Conservation (phyloP, 805 yeast genomes). For the Hanseniaspora singularis region DNA sequence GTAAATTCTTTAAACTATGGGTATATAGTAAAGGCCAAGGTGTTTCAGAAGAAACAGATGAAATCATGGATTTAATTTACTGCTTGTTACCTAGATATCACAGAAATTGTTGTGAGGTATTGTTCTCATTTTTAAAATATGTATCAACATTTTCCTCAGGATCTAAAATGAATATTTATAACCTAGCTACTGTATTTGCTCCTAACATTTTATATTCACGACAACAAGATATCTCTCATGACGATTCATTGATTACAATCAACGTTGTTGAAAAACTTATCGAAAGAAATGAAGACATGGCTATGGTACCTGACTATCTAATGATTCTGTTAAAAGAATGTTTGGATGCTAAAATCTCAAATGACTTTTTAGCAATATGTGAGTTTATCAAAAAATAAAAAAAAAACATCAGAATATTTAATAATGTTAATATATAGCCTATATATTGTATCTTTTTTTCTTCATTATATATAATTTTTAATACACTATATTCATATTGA, state of each 20-base stretch:
- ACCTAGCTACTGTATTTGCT: constrained; percentile 86
- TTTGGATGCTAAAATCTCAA: constrained; percentile 16
- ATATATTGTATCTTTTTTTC: background rate
- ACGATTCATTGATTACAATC: constrained; percentile 64
- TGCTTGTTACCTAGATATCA: constrained; percentile 70
- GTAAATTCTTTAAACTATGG: constrained; percentile 66
- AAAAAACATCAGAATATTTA: no score
- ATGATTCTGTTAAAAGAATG: constrained; percentile 36
- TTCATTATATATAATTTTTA: background rate
- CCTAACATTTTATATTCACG: constrained; percentile 64
- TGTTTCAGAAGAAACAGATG: no score
- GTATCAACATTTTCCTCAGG: constrained; percentile 90
- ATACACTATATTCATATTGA: no score
- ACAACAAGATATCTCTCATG: constrained; percentile 19
- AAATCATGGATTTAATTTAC: constrained; percentile 33
- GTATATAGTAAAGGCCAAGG: constrained; percentile 57
- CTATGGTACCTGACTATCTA: constrained; percentile 61
- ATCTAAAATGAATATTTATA: constrained; percentile 92
- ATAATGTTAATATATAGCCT: background rate
- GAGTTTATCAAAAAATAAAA: constrained; percentile 22
- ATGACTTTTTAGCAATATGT: constrained; percentile 20
- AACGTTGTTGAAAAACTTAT: constrained; percentile 80
- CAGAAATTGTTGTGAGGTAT: constrained; percentile 76
- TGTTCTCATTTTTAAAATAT: constrained; percentile 82
- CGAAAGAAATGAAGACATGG: constrained; percentile 65